Conservation (phyloP, 2,329 filamentous ascomycete genomes). For the Penicillium hordei region DNA sequence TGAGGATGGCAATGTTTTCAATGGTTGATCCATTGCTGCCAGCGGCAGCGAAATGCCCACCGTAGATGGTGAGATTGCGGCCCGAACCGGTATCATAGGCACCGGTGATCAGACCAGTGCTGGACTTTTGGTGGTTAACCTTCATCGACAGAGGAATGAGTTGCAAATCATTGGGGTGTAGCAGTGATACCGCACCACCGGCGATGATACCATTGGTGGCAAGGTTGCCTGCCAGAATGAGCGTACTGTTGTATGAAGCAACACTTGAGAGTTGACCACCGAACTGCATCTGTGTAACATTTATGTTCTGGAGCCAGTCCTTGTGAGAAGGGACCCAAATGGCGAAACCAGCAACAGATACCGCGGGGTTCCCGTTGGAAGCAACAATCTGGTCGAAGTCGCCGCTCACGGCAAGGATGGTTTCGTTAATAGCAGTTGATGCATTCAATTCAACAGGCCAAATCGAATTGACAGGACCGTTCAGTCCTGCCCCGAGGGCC, state of each 20-base stretch:
- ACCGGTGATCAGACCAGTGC: slow-evolving; percentile 62
- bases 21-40: slow-evolving; percentile 68
- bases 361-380: slow-evolving; percentile 61
- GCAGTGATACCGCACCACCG: slow-evolving; percentile 69
- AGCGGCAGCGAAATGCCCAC: slow-evolving; percentile 77
- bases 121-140: slow-evolving; percentile 37
- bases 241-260: slow-evolving; percentile 56
- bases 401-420: slow-evolving; percentile 76
- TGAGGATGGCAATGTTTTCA: slow-evolving; percentile 79
- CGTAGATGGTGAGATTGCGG: slow-evolving; percentile 82
- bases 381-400: slow-evolving; percentile 71
- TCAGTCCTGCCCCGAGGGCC: slow-evolving; percentile 79
- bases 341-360: slow-evolving; percentile 72
- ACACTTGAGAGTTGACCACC: slow-evolving; percentile 71
- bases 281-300: slow-evolving; percentile 63
- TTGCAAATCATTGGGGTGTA: slow-evolving; percentile 38
- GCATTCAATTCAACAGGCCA: slow-evolving; percentile 79
- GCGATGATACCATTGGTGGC: slow-evolving; percentile 71
- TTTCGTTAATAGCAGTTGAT: slow-evolving; percentile 65
- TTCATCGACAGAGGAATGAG: slow-evolving; percentile 52
- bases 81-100: slow-evolving; percentile 69
- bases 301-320: slow-evolving; percentile 85
- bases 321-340: slow-evolving; percentile 83
- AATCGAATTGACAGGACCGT: slow-evolving; percentile 72
- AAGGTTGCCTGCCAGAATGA: slow-evolving; percentile 81